Evolutionary conservation across 75 land plant genomes (phyloP).

Genomic region (Larix kaempferi): DNA sequence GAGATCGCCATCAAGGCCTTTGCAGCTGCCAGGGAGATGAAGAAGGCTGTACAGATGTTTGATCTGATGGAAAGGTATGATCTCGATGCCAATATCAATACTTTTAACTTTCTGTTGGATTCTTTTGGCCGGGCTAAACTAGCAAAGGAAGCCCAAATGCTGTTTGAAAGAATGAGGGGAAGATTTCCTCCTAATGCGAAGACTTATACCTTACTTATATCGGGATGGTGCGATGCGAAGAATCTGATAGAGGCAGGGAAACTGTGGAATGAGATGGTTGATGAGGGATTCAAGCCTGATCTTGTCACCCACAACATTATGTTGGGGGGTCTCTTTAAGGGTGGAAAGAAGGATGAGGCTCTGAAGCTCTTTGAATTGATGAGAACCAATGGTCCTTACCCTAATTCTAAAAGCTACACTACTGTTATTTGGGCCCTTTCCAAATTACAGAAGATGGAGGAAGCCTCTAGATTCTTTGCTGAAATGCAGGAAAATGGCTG

Average conservation of each 20-base stretch:
- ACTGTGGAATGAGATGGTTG: slow-evolving; percentile 73
- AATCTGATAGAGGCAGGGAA: slow-evolving; percentile 57
- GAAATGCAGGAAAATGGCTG: slow-evolving; percentile 45
- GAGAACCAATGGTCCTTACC: slow-evolving; percentile 56
- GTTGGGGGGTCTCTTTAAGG: slow-evolving; percentile 53
- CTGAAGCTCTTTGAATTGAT: slow-evolving; percentile 54
- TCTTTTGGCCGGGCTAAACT: slow-evolving; percentile 50
- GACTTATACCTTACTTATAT: slow-evolving; percentile 50
- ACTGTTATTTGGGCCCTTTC: slow-evolving; percentile 50
- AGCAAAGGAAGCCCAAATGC: slow-evolving; percentile 47
- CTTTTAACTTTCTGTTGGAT: slow-evolving; percentile 42
- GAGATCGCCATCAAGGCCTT: slow-evolving; percentile 45
- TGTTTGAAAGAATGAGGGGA: slow-evolving; percentile 49
- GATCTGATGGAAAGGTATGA: slow-evolving; percentile 54
- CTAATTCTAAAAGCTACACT: slow-evolving; percentile 45
- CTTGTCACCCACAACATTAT: slow-evolving; percentile 49
- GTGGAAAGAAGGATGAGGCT: slow-evolving; percentile 45
- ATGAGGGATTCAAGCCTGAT: slow-evolving; percentile 56
- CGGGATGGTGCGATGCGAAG: slow-evolving; percentile 59
- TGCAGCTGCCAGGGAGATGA: slow-evolving; percentile 57
- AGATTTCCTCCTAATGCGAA: slow-evolving; percentile 37
- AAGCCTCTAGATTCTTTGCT: slow-evolving; percentile 41
- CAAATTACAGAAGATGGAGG: slow-evolving; percentile 45
- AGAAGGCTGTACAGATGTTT: slow-evolving; percentile 51
- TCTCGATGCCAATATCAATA: slow-evolving; percentile 30